Conservation (phyloP, 2,329 filamentous ascomycete species). For the Cercospora beticola region DNA sequence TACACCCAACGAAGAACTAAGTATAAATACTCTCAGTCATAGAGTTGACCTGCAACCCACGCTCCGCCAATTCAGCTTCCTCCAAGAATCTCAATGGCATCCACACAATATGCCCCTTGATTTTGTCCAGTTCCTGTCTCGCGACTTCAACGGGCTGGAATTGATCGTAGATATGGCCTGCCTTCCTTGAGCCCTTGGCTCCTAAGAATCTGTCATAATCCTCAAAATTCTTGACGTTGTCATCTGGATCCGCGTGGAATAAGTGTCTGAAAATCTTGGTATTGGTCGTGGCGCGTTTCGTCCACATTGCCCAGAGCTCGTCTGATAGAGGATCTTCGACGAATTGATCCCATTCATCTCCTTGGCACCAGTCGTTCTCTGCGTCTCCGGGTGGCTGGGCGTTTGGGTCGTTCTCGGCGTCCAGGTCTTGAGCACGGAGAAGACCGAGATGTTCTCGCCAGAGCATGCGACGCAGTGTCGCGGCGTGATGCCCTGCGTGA, state of each 20-base stretch:
- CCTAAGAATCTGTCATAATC: slow-evolving; percentile 82
- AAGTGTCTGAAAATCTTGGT: slow-evolving; percentile 74
- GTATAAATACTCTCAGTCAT: slow-evolving; percentile 87
- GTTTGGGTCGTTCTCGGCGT: slow-evolving; percentile 68
- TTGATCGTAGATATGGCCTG: slow-evolving; percentile 83
- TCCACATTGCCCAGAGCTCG: slow-evolving; percentile 66
- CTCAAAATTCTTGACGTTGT: slow-evolving; percentile 82
- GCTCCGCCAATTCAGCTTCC: slow-evolving; percentile 86
- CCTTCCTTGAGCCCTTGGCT: slow-evolving; percentile 58
- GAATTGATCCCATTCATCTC: slow-evolving; percentile 59
- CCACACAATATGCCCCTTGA: slow-evolving; percentile 85
- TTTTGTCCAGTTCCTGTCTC: slow-evolving; percentile 70
- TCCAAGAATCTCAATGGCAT: slow-evolving; percentile 87
- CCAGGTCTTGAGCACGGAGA: slow-evolving; percentile 67
- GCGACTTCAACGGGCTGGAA: slow-evolving; percentile 73
- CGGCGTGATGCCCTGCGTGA: slow-evolving; percentile 76
- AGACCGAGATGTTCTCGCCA: slow-evolving; percentile 91
- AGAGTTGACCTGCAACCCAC: slow-evolving; percentile 78
- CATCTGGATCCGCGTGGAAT: slow-evolving; percentile 86
- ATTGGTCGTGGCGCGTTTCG: slow-evolving; percentile 65
- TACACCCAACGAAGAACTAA: slow-evolving; percentile 37
- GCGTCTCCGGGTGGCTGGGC: slow-evolving; percentile 70
- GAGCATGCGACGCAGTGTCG: slow-evolving; percentile 75
- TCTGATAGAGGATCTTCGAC: slow-evolving; percentile 61
- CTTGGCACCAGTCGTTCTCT: slow-evolving; percentile 73